These are phyloP conservation scores for Rutstroemia sydowiana DNA, from an alignment of 2,329 filamentous ascomycete species.

Conservation along the genomic window DNA sequence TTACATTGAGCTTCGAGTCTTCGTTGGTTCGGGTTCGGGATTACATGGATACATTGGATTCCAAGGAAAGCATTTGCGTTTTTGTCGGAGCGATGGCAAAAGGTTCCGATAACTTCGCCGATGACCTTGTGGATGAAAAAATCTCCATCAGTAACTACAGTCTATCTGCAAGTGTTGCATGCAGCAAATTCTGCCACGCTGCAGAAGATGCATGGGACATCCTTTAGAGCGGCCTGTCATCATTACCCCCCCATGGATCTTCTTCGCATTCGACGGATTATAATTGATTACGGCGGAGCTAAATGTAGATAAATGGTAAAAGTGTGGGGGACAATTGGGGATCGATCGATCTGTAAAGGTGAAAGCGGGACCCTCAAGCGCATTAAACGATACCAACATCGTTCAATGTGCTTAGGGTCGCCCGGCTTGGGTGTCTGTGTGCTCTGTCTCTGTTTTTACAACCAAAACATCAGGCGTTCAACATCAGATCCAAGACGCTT, in stretches of 20 bases:
- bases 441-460: conserved; percentile 74
- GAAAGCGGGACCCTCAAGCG: conserved; percentile 32
- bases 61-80: conserved; percentile 91
- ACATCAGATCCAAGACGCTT: conserved; percentile 64
- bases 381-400: conserved; percentile 67
- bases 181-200: conserved; percentile 99
- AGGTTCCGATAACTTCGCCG: conserved; percentile 90
- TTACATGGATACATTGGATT: conserved; percentile 71
- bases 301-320: not conserved
- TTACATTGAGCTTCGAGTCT: conserved; percentile 91
- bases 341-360: conserved; percentile 29
- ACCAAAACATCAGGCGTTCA: conserved; percentile 77
- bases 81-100: conserved; percentile 99
- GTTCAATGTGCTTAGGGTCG: conserved; percentile 40
- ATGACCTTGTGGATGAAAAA: conserved; percentile 89
- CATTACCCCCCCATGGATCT: conserved; percentile 9
- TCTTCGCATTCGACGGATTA: conserved; percentile 13
- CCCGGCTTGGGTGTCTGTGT: conserved; percentile 56
- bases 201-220: conserved; percentile 96
- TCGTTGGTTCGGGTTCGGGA: conserved; percentile 80
- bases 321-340: conserved; percentile 13
- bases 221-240: conserved; percentile 47
- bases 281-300: conserved; percentile 5
- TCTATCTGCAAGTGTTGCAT: conserved; percentile 92
- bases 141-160: conserved; percentile 99